Conservation (phyloP, 2,329 filamentous ascomycete species). For the Microcyclospora pomicola region DNA sequence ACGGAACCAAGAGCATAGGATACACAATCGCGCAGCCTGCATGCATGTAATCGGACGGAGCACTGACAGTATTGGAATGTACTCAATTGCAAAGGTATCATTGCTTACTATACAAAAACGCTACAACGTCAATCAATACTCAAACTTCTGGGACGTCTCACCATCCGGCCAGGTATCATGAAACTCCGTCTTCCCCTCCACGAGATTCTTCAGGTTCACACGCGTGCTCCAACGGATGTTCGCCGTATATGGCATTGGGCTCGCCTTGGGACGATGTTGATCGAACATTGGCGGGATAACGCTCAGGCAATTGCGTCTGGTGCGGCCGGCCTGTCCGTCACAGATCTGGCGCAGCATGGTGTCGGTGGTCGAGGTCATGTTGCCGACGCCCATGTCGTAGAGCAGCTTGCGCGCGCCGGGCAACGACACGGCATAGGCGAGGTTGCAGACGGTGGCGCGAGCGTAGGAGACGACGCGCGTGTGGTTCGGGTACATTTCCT, state of each 20-base stretch:
- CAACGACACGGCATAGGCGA: constrained; percentile 35
- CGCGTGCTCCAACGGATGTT: constrained; percentile 27
- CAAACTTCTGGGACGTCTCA: no score
- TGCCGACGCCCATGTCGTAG: constrained; percentile 26
- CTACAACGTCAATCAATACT: no score
- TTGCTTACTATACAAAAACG: no score
- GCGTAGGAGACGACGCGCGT: constrained; percentile 33
- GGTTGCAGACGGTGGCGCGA: constrained; percentile 28
- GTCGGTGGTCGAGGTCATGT: no score
- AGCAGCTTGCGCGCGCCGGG: constrained; percentile 31
- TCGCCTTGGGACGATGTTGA: constrained; percentile 25
- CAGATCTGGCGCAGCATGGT: no score
- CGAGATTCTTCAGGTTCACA: constrained; percentile 25
- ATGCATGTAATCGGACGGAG: no score
- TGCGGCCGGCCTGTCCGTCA: constrained; percentile 5
- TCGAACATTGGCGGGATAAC: constrained; percentile 32
- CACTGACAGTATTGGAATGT: no score
- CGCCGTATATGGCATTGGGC: constrained; percentile 19
- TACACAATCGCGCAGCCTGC: no score
- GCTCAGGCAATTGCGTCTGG: constrained; percentile 26
- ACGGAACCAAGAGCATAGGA: no score
- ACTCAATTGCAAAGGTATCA: no score
- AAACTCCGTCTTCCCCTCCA: constrained; percentile 22
- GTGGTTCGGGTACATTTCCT: constrained; percentile 18
- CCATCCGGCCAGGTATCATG: no score